Conservation (phyloP, 140 eudicot genomes). For the Oenanthe javanica region DNA sequence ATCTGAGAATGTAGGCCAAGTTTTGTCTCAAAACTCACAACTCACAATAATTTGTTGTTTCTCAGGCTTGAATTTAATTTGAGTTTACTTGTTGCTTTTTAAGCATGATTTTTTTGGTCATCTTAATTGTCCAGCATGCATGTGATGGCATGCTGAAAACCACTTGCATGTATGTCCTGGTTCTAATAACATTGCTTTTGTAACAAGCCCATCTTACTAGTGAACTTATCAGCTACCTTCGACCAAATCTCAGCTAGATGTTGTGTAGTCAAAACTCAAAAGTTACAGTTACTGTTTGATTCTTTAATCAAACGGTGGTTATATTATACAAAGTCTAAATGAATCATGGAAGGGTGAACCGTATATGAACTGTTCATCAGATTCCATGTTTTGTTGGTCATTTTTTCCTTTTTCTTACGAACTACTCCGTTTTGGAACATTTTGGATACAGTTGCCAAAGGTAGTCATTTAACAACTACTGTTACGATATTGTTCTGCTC, state of each 20-base stretch:
- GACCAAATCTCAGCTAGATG: neutral
- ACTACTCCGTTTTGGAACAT: neutral
- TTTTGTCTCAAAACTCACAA: neutral
- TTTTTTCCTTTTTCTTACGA: neutral
- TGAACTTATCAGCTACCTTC: neutral
- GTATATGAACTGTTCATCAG: neutral
- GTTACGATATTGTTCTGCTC: neutral
- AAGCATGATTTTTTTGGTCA: neutral
- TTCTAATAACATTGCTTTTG: neutral
- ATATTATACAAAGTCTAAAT: neutral
- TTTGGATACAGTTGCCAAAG: neutral
- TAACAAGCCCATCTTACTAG: neutral
- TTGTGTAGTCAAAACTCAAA: neutral
- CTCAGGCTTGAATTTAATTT: no score
- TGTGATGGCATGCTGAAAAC: neutral
- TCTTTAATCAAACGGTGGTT: neutral
- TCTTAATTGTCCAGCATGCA: neutral
- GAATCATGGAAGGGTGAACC: neutral
- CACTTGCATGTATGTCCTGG: neutral
- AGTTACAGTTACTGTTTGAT: neutral
- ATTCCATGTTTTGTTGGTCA: neutral
- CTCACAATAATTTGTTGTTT: no score
- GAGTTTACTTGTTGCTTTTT: neutral
- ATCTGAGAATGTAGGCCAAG: neutral
- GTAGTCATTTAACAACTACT: neutral